Conservation (phyloP, 2,329 filamentous ascomycete species). For the Microdochium paspali region DNA sequence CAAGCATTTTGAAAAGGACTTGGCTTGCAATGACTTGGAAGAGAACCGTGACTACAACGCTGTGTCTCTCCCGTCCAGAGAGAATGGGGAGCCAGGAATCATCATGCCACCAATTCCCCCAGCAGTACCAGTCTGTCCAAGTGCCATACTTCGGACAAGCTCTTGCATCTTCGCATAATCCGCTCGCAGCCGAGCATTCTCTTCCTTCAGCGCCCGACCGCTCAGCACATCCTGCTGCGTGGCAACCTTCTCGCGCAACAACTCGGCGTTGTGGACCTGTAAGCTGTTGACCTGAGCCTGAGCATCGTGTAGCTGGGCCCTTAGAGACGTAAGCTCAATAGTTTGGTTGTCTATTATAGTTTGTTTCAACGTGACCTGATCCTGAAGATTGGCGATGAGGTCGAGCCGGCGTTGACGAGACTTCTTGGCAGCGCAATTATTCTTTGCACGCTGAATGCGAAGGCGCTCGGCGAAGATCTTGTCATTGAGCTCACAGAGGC, state of each 20-base stretch:
- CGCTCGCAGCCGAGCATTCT: background rate
- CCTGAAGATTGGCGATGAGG: background rate
- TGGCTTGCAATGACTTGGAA: too few relatives aligned
- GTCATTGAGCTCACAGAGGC: background rate
- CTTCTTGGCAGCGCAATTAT: constrained; percentile 28
- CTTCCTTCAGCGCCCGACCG: background rate
- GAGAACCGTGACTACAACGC: too few relatives aligned
- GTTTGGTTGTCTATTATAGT: background rate
- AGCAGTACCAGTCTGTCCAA: background rate
- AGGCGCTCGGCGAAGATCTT: background rate
- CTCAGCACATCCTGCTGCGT: constrained; percentile 9
- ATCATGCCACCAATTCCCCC: background rate
- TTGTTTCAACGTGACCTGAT: background rate
- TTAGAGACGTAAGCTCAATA: constrained; percentile 13
- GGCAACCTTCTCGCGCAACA: constrained; percentile 9
- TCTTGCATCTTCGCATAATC: background rate
- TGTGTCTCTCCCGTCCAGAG: too few relatives aligned
- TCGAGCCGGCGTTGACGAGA: constrained; percentile 16
- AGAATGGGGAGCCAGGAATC: too few relatives aligned
- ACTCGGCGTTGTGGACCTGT: constrained; percentile 10
- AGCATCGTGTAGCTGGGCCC: constrained; percentile 8
- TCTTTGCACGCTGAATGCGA: constrained; percentile 8
- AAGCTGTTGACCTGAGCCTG: constrained; percentile 7
- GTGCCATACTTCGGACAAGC: background rate
- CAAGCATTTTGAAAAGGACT: too few relatives aligned